phyloP scores from a whole-genome alignment of 2,329 filamentous ascomycete species.

The Chaetothyriales sp. region DNA sequence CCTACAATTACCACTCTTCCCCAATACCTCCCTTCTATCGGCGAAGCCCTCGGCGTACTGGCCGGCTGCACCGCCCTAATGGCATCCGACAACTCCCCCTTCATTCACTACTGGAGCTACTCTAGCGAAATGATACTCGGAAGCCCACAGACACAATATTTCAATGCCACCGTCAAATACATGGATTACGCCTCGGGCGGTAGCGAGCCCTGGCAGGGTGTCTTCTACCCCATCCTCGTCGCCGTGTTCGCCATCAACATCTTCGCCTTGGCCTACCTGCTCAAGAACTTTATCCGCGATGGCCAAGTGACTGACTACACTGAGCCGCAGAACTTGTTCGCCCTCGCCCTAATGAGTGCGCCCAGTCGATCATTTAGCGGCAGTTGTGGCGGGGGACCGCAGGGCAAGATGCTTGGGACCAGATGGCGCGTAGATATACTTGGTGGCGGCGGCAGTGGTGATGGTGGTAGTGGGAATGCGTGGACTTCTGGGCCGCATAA shows the following conservation, averaged over 20 bases:
- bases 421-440: slow-evolving; percentile 34
- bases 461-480: slow-evolving; percentile 18
- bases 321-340: slow-evolving; percentile 63
- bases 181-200: slow-evolving; percentile 61
- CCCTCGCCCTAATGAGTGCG: slow-evolving; percentile 54
- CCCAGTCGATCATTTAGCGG: slow-evolving; percentile 39
- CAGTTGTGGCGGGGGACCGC: slow-evolving; percentile 43
- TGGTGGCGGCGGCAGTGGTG: too few species aligned
- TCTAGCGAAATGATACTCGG: slow-evolving; percentile 26
- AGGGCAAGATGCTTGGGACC: slow-evolving; percentile 35
- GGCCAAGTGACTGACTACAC: slow-evolving; percentile 65
- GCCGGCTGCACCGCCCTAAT: slow-evolving; percentile 53
- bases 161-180: slow-evolving; percentile 50
- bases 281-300: slow-evolving; percentile 24
- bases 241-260: slow-evolving; percentile 55
- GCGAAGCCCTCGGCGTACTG: slow-evolving; percentile 60
- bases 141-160: slow-evolving; percentile 40
- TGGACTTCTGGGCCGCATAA: slow-evolving; percentile 9
- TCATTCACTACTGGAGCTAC: slow-evolving; percentile 29
- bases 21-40: slow-evolving; percentile 49
- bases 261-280: slow-evolving; percentile 50
- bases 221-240: slow-evolving; percentile 54
- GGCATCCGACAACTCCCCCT: slow-evolving; percentile 46
- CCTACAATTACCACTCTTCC: slow-evolving; percentile 28
- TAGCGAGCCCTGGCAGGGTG: slow-evolving; percentile 44